Percentiles rank a stretch among this genome's conserved stretches.
Evolutionary conservation across 2,329 filamentous ascomycete species (phyloP).

Genomic region (Talaromyces islandicus): DNA sequence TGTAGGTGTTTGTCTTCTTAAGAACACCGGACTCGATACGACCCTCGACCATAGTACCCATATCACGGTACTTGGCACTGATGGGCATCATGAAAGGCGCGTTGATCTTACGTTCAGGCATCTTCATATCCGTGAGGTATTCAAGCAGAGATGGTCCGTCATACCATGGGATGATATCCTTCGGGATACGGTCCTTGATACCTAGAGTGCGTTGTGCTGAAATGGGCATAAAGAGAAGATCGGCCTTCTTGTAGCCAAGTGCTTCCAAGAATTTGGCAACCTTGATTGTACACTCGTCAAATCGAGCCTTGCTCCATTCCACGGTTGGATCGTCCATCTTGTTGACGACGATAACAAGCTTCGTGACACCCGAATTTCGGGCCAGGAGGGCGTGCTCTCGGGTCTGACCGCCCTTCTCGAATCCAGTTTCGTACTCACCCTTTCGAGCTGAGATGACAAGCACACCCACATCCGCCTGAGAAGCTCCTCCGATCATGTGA

Average conservation of each 20-base stretch:
- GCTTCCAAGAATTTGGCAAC: slow-evolving; percentile 81
- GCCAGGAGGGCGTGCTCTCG: slow-evolving; percentile 96
- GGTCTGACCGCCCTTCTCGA: slow-evolving; percentile 94
- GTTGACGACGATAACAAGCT: slow-evolving; percentile 90
- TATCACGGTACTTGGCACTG: slow-evolving; percentile 90
- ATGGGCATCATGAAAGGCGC: slow-evolving; percentile 99
- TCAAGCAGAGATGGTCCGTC: slow-evolving; percentile 86
- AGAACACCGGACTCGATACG: slow-evolving; percentile 93
- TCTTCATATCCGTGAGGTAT: slow-evolving; percentile 89
- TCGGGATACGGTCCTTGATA: slow-evolving; percentile 82
- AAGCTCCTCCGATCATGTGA: slow-evolving; percentile 95
- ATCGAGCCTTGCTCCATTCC: slow-evolving; percentile 89
- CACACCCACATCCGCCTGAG: slow-evolving; percentile 88
- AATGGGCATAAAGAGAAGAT: slow-evolving; percentile 93
- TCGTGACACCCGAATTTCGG: slow-evolving; percentile 97
- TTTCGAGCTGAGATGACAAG: slow-evolving; percentile 94
- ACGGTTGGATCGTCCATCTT: slow-evolving; percentile 99
- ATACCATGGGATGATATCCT: slow-evolving; percentile 74
- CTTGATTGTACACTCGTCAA: slow-evolving; percentile 88
- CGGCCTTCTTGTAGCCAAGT: slow-evolving; percentile 91
- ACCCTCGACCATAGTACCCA: slow-evolving; percentile 96
- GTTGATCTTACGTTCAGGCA: slow-evolving; percentile 90
- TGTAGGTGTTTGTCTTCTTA: slow-evolving; percentile 77
- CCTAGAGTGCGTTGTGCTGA: slow-evolving; percentile 80
- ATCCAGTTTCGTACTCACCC: slow-evolving; percentile 98